Evolutionary conservation across 345 rosid species (phyloP).

Genomic region (Microcos paniculata): DNA sequence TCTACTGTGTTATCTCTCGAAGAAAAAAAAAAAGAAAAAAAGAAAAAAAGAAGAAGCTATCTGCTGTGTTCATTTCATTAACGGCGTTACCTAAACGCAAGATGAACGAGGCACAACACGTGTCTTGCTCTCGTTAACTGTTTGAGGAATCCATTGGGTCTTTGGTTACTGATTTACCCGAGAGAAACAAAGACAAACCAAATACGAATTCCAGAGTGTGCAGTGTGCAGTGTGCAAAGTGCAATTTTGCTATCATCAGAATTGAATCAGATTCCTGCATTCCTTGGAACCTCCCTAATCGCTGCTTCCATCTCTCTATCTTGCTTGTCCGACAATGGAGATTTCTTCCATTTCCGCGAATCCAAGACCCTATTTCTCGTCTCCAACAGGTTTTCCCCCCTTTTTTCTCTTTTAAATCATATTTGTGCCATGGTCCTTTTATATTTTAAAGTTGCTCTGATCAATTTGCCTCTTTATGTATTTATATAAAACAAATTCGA

Average conservation of each 20-base stretch:
- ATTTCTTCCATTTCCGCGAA: constrained; percentile 34
- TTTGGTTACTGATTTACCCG: background rate
- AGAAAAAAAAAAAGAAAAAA: too few relatives aligned
- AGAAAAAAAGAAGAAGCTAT: too few relatives aligned
- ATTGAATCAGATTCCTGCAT: too few relatives aligned
- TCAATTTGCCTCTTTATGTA: background rate
- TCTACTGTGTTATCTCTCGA: too few relatives aligned
- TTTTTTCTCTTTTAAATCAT: background rate
- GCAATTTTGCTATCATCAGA: background rate
- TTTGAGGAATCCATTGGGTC: background rate
- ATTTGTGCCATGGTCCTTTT: background rate
- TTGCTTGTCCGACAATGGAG: constrained; percentile 38
- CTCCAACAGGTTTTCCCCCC: constrained; percentile 45
- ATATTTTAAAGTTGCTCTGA: background rate
- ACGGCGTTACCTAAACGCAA: background rate
- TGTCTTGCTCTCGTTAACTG: background rate
- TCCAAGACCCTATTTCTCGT: constrained; percentile 21
- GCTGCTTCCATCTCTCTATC: background rate
- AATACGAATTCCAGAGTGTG: background rate
- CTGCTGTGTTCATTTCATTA: too few relatives aligned
- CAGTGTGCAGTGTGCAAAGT: too few relatives aligned
- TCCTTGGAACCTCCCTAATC: background rate
- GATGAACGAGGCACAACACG: background rate
- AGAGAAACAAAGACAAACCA: too few relatives aligned
- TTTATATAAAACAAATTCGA: background rate